Percentiles rank a stretch among this genome's conserved stretches.
These are phyloP conservation scores for Calocybe gambosa DNA, from an alignment of 1,284 basidiomycete species.

Conservation along the genomic window DNA sequence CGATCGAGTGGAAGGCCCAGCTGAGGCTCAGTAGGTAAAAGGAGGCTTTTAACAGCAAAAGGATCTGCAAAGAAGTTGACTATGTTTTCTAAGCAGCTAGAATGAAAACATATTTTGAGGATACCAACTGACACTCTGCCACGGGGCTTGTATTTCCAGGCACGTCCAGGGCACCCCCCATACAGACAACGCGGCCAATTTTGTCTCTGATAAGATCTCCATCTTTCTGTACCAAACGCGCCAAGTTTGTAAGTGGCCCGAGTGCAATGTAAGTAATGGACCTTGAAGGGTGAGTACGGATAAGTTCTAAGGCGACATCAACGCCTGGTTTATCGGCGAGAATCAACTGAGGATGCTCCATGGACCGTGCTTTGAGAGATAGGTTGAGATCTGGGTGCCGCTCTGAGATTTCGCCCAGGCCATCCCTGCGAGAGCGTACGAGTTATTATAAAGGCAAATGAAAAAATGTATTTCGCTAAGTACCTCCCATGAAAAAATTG, in stretches of 20 bases:
- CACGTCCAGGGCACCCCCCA: constrained; percentile 96
- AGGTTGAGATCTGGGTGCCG: constrained; percentile 72
- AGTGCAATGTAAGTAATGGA: constrained; percentile 81
- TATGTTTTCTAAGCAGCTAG: constrained; percentile 23
- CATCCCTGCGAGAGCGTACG: constrained; percentile 54
- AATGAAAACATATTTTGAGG: constrained; percentile 4
- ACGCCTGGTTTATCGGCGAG: constrained; percentile 45
- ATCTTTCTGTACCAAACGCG: constrained; percentile 58
- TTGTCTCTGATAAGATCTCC: constrained; percentile 50
- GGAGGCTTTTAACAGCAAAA: constrained; percentile 68
- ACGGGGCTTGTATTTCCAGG: constrained; percentile 85
- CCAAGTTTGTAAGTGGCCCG: constrained; percentile 87
- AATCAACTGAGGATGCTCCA: constrained; percentile 43
- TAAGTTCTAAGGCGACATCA: constrained; percentile 65
- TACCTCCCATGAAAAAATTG: constrained; percentile 83
- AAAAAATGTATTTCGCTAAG: no score
- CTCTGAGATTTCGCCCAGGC: constrained; percentile 66
- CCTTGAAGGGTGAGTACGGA: constrained; percentile 51
- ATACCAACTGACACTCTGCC: constrained; percentile 60
- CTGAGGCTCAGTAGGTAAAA: constrained; percentile 34
- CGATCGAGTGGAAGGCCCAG: constrained; percentile 52
- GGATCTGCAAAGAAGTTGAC: constrained; percentile 96
- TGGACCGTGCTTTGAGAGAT: constrained; percentile 19
- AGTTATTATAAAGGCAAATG: no score
- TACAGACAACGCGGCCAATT: constrained; percentile 74